phyloP scores from a whole-genome alignment of 2,329 filamentous ascomycete genomes.

The Neoscytalidium dimidiatum region DNA sequence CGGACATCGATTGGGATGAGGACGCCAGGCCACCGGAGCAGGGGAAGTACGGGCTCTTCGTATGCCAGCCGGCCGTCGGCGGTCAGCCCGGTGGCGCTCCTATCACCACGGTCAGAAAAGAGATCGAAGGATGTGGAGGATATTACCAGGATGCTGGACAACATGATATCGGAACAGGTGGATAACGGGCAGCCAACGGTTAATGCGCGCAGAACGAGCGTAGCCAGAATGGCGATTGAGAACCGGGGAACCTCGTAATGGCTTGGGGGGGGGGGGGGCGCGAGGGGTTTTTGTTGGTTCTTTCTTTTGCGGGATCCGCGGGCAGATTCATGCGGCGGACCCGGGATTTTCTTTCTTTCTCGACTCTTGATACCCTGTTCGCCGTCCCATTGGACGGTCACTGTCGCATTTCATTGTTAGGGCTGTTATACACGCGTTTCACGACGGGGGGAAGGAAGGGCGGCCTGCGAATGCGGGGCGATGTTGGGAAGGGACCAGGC shows the following conservation, averaged over 20 bases:
- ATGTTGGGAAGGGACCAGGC: background rate
- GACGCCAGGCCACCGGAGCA: constrained; percentile 38
- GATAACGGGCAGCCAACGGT: constrained; percentile 69
- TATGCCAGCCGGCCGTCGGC: constrained; percentile 24
- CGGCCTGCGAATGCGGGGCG: no score
- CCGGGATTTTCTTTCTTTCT: background rate
- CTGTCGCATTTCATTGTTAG: constrained; percentile 17
- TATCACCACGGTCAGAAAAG: constrained; percentile 46
- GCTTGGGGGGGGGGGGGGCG: background rate
- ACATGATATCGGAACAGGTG: constrained; percentile 91
- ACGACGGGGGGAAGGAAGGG: background rate
- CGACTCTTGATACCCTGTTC: constrained; percentile 14
- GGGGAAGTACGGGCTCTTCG: constrained; percentile 28
- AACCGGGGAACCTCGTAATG: constrained; percentile 2
- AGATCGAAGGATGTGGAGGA: constrained; percentile 77
- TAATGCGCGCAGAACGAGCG: constrained; percentile 55
- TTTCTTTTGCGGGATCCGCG: background rate
- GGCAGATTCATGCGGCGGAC: constrained; percentile 10
- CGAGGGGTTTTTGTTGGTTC: background rate
- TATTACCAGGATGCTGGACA: constrained; percentile 89
- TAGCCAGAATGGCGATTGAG: constrained; percentile 9
- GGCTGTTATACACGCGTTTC: constrained; percentile 15
- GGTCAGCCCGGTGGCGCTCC: constrained; percentile 19
- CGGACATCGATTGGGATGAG: constrained; percentile 22
- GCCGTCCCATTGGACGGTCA: constrained; percentile 15